Conservation (phyloP, 176 grass and related monocot species). For the Bothriochloa decipiens region DNA sequence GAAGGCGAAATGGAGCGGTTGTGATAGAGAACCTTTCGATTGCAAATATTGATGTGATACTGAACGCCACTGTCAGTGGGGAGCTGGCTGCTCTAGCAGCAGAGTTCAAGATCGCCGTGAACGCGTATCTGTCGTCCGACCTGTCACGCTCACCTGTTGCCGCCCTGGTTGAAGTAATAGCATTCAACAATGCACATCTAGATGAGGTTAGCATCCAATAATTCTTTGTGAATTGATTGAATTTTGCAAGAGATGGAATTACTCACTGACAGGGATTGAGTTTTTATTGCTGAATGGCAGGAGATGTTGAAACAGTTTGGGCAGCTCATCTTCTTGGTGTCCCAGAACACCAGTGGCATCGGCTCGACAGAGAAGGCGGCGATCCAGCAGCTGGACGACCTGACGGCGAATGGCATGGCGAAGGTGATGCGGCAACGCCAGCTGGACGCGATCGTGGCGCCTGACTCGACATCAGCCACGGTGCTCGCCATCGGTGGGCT, state of each 20-base stretch:
- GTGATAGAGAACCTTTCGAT: conserved; percentile 62
- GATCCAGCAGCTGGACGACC: conserved; percentile 44
- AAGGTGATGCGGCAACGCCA: conserved; percentile 46
- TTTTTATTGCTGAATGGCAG: conserved; percentile 11
- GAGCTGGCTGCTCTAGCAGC: conserved; percentile 42
- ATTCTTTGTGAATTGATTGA: neutral
- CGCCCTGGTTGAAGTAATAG: conserved; percentile 64
- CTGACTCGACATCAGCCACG: neutral
- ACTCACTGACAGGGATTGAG: neutral
- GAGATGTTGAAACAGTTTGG: conserved; percentile 60
- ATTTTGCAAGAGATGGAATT: neutral
- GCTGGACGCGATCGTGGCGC: conserved; percentile 54
- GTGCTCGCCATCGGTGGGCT: conserved; percentile 59
- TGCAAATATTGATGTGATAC: conserved; percentile 49
- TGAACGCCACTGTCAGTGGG: conserved; percentile 50
- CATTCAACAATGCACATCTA: conserved; percentile 58
- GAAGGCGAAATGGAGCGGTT: conserved; percentile 54
- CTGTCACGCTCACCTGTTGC: conserved; percentile 51
- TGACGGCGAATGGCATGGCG: conserved; percentile 50
- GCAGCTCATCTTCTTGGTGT: conserved; percentile 45
- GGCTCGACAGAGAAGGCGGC: conserved; percentile 26
- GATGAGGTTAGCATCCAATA: conserved; percentile 32
- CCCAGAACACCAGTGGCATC: conserved; percentile 54
- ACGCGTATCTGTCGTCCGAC: conserved; percentile 53
- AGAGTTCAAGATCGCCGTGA: conserved; percentile 67